These are phyloP conservation scores for Ascobolus immersus DNA, from an alignment of 495 filamentous ascomycete genomes.

Conservation along the genomic window DNA sequence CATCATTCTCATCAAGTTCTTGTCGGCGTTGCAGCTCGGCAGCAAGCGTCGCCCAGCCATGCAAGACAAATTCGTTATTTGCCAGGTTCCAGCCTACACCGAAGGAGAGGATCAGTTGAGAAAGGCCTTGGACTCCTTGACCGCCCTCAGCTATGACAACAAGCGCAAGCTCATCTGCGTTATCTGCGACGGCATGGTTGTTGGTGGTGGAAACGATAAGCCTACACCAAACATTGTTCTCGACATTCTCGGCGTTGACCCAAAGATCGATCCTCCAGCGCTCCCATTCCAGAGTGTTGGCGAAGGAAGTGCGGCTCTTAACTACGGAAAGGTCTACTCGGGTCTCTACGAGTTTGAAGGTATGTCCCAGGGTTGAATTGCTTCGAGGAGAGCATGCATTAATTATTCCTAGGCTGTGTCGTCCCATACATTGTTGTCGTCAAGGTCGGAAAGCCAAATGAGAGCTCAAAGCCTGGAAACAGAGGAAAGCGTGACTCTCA, in stretches of 20 bases:
- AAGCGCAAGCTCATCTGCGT: constrained; percentile 87
- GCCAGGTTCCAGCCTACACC: constrained; percentile 90
- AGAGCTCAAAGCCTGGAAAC: constrained; percentile 89
- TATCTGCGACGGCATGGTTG: constrained; percentile 86
- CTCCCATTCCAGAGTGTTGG: constrained; percentile 81
- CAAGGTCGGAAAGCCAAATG: constrained; percentile 90
- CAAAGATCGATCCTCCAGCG: constrained; percentile 84
- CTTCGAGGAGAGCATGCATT: not conserved
- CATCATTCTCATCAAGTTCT: constrained; percentile 69
- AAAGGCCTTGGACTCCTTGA: constrained; percentile 80
- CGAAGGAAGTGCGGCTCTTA: constrained; percentile 71
- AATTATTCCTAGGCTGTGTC: constrained; percentile 24
- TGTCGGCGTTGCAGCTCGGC: constrained; percentile 81
- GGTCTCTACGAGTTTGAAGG: constrained; percentile 94
- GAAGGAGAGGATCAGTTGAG: constrained; percentile 87
- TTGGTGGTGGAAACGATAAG: constrained; percentile 85
- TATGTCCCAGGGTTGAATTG: constrained; percentile 23
- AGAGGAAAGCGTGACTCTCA: constrained; percentile 96
- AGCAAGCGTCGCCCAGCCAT: constrained; percentile 68
- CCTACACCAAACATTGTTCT: constrained; percentile 93
- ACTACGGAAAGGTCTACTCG: constrained; percentile 96
- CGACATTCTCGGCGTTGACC: constrained; percentile 89
- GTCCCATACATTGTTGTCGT: constrained; percentile 90
- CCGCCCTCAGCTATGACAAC: constrained; percentile 86
- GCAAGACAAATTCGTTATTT: constrained; percentile 97